Percentiles rank a stretch among this genome's conserved stretches.
These are phyloP conservation scores for Pseudogymnoascus sp. DNA, from an alignment of 2,329 filamentous ascomycete species.

Conservation along the genomic window DNA sequence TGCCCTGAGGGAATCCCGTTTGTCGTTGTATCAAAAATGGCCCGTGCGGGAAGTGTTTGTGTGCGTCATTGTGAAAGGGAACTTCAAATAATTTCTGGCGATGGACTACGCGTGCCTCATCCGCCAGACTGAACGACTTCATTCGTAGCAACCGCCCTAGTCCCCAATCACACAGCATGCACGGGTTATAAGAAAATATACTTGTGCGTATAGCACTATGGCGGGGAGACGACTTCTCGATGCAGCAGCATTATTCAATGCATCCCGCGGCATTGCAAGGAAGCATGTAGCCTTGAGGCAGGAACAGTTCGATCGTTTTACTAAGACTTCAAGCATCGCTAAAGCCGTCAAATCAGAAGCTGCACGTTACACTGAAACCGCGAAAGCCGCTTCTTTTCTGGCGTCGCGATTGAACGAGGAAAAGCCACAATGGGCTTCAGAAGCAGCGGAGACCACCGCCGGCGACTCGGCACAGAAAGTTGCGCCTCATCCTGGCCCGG, in stretches of 20 bases:
- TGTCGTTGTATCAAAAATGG: neutral
- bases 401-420: constrained; percentile 47
- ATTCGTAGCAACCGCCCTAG: neutral
- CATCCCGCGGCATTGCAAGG: constrained; percentile 57
- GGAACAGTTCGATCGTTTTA: constrained; percentile 54
- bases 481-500: constrained; percentile 22
- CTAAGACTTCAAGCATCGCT: constrained; percentile 54
- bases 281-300: constrained; percentile 50
- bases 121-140: neutral
- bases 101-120: neutral
- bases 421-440: constrained; percentile 24
- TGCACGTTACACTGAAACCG: constrained; percentile 51
- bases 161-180: neutral
- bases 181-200: neutral
- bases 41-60: neutral
- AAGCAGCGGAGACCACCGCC: constrained; percentile 16
- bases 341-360: constrained; percentile 53
- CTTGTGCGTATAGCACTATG: constrained; percentile 31
- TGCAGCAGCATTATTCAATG: constrained; percentile 59
- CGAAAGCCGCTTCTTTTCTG: constrained; percentile 50
- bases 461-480: constrained; percentile 18
- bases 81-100: constrained; percentile 1
- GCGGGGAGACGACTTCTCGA: constrained; percentile 59
- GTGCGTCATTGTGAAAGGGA: constrained; percentile 3
- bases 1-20: neutral